Conservation (phyloP, 2,329 filamentous ascomycete species). For the Tolypocladium ophioglossoides region DNA sequence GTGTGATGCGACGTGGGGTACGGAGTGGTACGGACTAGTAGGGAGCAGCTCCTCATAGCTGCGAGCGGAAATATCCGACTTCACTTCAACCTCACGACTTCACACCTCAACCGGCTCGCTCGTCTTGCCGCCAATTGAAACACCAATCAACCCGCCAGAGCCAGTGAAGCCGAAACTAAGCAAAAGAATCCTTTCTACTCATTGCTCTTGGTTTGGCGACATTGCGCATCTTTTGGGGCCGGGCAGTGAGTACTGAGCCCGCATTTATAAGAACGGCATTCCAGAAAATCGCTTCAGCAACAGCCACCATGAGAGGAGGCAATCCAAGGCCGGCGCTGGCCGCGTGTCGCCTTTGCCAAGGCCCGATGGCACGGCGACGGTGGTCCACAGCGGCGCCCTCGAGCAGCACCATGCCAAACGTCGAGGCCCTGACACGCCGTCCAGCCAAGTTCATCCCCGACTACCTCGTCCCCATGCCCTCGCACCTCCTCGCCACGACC, state of each 20-base stretch:
- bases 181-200: not conserved
- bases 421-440: constrained; percentile 13
- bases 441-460: constrained; percentile 29
- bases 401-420: not conserved
- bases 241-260: not conserved
- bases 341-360: not conserved
- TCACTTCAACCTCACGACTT: not conserved
- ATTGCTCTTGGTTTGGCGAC: not conserved
- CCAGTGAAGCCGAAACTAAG: not conserved
- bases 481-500: constrained; percentile 53
- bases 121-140: not conserved
- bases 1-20: not conserved
- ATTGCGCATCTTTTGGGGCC: not conserved
- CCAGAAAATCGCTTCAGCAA: not conserved
- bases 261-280: not conserved
- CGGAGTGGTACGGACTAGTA: too few species aligned
- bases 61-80: not conserved
- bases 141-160: not conserved
- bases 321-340: not conserved
- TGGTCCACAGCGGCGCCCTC: not conserved
- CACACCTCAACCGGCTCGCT: not conserved
- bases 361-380: not conserved
- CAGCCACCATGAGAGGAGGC: not conserved
- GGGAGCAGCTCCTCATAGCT: not conserved
- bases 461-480: constrained; percentile 45